These are phyloP conservation scores for Stemphylium beticola DNA, from an alignment of 2,329 filamentous ascomycete genomes.

Conservation along the genomic window DNA sequence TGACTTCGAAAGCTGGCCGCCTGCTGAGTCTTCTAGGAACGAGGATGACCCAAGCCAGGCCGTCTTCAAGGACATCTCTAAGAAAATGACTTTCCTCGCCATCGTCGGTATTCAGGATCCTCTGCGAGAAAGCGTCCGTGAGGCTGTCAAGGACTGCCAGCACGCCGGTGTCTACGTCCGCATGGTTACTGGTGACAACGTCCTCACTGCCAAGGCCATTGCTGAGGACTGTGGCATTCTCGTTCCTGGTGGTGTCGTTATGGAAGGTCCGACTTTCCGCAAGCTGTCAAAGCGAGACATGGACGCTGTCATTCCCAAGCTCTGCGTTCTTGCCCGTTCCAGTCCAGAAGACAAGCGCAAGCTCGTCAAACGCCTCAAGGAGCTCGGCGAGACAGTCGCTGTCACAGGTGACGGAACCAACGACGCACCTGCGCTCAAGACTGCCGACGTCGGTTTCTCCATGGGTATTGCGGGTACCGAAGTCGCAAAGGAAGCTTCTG, in stretches of 20 bases:
- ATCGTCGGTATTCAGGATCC: conserved; percentile 84
- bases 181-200: conserved; percentile 87
- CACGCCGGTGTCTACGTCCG: conserved; percentile 78
- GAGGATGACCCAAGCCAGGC: conserved; percentile 69
- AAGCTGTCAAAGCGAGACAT: conserved; percentile 68
- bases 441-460: conserved; percentile 82
- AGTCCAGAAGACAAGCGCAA: conserved; percentile 73
- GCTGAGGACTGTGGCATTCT: conserved; percentile 80
- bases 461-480: conserved; percentile 87
- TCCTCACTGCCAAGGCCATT: conserved; percentile 78
- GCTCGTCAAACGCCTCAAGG: conserved; percentile 68
- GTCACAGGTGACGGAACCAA: conserved; percentile 86
- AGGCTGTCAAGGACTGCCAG: conserved; percentile 76
- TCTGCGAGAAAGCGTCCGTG: conserved; percentile 73
- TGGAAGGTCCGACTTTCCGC: conserved; percentile 80
- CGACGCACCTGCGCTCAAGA: conserved; percentile 80
- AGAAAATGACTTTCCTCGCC: conserved; percentile 74
- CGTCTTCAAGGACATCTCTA: conserved; percentile 71
- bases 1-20: conserved; percentile 85
- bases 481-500: conserved; percentile 83
- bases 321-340: conserved; percentile 72
- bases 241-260: conserved; percentile 71
- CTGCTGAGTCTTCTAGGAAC: conserved; percentile 60
- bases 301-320: conserved; percentile 63
- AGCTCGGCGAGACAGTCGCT: conserved; percentile 76